Evolutionary conservation across 306 rosid species (phyloP), one percentile per base, ranked within the genome.

Genomic region (Vigna radiata): DNA sequence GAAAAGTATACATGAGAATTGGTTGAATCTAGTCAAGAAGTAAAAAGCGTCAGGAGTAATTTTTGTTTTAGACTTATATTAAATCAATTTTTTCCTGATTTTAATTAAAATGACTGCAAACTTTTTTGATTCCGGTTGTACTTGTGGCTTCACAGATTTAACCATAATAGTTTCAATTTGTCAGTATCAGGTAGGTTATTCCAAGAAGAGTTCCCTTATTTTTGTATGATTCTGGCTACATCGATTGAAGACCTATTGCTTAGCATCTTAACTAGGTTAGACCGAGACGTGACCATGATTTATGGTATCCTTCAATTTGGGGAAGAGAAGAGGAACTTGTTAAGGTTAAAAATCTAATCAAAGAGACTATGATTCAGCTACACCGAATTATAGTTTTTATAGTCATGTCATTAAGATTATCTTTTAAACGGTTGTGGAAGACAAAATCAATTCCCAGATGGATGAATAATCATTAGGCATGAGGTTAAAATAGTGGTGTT

Each of bases 391-490:
- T 63, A 48, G 44, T 47, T 77, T 52, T 81, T 50, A 67, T 47
- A 18, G 84, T 82, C 84, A 70, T 85, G 82, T 85, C 88, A 78
- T 64, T 75, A 27, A 78, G 86, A 78, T 75, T 47, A 78, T 85
- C 81, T 68, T 80, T 83, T 83, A 77, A 79, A 53, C 78, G 68
- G 77, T 82, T 76, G 88, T 82, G 88, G 92, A 83, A 60, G 80
- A 84, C 92, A 88, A 80, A 79, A 86, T 86, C 84, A 86, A 82
- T 82, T 64, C 75, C 81, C 80, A 72, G 69, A 65, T 39, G 43
- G 33, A 65, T 76, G 82, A 81, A 80, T 61, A 85, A 89, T 89
- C 86, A 85, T 89, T 76, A 89, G 83, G 93, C 93, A 83, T 89
- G 93, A 78, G 82, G 65, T 36, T 83, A 68, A n/a, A 75, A 72